Evolutionary conservation across 768 basidiomycete genomes (phyloP), one percentile per base, ranked within the genome.

Genomic region (Lactifluus echinatus): DNA sequence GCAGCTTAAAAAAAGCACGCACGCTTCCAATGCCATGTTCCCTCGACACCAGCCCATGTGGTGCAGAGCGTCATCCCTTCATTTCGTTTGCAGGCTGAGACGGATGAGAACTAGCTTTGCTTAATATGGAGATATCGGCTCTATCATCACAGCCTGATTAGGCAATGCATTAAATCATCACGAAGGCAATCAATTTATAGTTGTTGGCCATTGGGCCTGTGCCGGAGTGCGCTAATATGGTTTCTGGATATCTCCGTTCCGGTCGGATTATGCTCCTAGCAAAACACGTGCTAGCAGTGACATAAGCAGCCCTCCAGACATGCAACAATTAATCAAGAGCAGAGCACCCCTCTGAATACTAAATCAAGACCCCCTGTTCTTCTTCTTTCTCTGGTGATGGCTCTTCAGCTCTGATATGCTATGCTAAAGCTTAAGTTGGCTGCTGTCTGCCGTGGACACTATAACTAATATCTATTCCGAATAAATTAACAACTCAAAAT

Each of bases 211-310:
- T n/a, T n/a, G n/a, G 26, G 33, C 37, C 45, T 24, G 14, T 8
- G 37, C 37, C 14, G 1, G 5, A 39, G 37, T 36, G n/a, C 37
- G n/a, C n/a, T 19, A 39, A 39, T n/a, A 39, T 39, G n/a, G 39
- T 19, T 40, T n/a, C 8, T 42, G 40, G 39, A 40, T n/a, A 42
- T 42, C 40, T 42, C 40, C 40, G 40, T 4, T 8, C 19, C 23
- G 2, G 33, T 45, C 52, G 42, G 53, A 37, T 37, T 33, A 11
- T 24, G 2, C 29, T 21, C 24, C 10, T 15, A 42, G 11, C 8
- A 23, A 50, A 50, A 56, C 57, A 58, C 57, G 52, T 58, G 57
- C 57, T 58, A 53, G 52, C 54, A 46, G 33, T 21, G 6, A 12
- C 19, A 31, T 40, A 26, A 19, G 43, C 11, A 31, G 31, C 31